Base-by-base conservation (phyloP, 805 yeast species). In the Yarrowia divulgata region DNA sequence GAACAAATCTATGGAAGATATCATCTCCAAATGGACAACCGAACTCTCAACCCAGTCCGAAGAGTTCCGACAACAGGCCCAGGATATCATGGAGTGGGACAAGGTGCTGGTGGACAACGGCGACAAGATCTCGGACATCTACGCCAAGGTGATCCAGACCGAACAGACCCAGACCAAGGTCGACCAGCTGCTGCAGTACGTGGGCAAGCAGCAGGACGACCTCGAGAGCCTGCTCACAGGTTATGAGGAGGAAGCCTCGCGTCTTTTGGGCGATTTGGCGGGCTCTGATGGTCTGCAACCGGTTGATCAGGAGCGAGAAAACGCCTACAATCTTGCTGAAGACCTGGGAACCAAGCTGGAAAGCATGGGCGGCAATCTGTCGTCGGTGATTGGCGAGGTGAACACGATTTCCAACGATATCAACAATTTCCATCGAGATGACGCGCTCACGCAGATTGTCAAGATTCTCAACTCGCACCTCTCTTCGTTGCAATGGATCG, bases 181-280 rank as follows among this genome's bases (percentile, higher is more conserved):
- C 58, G 98, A 95, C 73, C 97, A 93, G 77, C 89, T 93, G 48
- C 82, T 95, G 69, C 82, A 88, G 49, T 94, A 93, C 75, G 90
- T 95, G 64, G 95, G 90, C 75, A 89, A 89, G 73, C 98, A 95
- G 77, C 99, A 95, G 76, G 91, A 90, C 70, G 98, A 94, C 75
- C 81, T 95, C 62, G 99, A 94, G 70, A 82, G 85, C 16, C 84
- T 94, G 74, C 84, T 95, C 71, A 90, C 90, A 72, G 89, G 89
- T 71, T 93, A 93, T 75, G 98, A 95, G 78, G 83, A 81, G 71
- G 92, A 90, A 75, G 78, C 77, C 12, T 67, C 74, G 8, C 71
- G 69, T 13, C 69, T 70, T n/a, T 62, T 72, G 43, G 35, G 69
- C 35, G 74, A 72, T 60, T 57, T 72, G 45, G 72, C 71, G 35